Percentiles rank a stretch among this genome's conserved stretches.
phyloP scores from a whole-genome alignment of 2,329 filamentous ascomycete species.

The Endoconidiophora polonica region DNA sequence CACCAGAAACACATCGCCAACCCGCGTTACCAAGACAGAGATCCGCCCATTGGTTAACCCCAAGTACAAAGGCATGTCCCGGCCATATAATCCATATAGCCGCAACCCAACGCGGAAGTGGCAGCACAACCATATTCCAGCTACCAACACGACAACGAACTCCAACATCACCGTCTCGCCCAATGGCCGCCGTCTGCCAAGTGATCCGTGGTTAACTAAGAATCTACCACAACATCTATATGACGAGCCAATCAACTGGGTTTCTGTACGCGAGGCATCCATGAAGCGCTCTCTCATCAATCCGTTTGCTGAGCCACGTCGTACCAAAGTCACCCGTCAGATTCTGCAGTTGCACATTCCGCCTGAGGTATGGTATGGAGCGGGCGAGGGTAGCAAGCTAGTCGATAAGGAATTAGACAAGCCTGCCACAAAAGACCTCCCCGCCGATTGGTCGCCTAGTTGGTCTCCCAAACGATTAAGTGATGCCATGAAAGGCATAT shows the following conservation, averaged over 20 bases:
- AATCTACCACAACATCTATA: not conserved
- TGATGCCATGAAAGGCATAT: not conserved
- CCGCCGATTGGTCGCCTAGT: not conserved
- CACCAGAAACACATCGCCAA: not conserved
- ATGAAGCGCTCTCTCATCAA: slow-evolving; percentile 6
- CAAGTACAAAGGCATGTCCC: too few relatives aligned
- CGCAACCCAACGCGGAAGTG: not conserved
- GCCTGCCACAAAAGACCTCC: too few relatives aligned
- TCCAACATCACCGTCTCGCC: too few relatives aligned
- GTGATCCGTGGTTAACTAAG: slow-evolving; percentile 21
- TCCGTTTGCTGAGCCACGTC: slow-evolving; percentile 1
- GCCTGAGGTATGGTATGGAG: slow-evolving; percentile 8
- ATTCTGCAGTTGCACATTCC: slow-evolving; percentile 6
- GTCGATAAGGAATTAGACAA: not conserved
- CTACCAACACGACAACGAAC: too few relatives aligned
- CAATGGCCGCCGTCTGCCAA: not conserved
- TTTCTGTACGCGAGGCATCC: slow-evolving; percentile 3
- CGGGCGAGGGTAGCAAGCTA: not conserved
- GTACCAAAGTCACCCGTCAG: not conserved
- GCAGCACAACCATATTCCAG: too few relatives aligned
- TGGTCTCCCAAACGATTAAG: not conserved
- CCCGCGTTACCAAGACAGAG: not conserved
- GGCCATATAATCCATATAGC: slow-evolving; percentile 3
- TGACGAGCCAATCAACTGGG: slow-evolving; percentile 7
- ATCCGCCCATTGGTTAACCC: too few relatives aligned